A percentile compares a stretch with the other conserved stretches of the same genome.
Evolutionary conservation across 306 rosid species (phyloP).

Genomic region (Luffa aegyptiaca): DNA sequence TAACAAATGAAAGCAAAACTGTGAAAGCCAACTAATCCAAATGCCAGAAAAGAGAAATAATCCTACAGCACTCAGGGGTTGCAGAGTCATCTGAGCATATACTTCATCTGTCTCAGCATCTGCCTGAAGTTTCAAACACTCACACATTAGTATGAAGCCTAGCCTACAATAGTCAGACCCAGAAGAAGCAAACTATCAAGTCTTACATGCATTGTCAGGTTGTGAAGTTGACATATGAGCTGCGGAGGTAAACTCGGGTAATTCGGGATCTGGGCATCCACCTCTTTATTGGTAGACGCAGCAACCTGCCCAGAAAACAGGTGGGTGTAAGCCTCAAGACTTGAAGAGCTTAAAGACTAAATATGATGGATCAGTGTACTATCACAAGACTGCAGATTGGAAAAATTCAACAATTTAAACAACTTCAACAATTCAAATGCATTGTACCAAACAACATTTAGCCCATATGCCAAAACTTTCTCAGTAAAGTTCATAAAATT

Average conservation of each 20-base stretch:
- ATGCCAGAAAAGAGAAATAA: slow-evolving; percentile 2
- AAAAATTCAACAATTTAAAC: background rate
- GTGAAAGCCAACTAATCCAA: slow-evolving; percentile 7
- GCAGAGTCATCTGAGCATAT: slow-evolving; percentile 95
- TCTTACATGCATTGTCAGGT: slow-evolving; percentile 91
- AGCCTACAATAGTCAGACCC: background rate
- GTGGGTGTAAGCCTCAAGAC: background rate
- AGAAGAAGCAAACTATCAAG: slow-evolving; percentile 13
- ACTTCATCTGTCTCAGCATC: slow-evolving; percentile 91
- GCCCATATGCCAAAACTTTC: background rate
- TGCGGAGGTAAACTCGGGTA: slow-evolving; percentile 91
- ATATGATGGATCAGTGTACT: background rate
- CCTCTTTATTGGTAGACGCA: slow-evolving; percentile 93
- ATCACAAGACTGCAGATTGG: background rate
- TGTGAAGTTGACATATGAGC: slow-evolving; percentile 95
- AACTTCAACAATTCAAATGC: background rate
- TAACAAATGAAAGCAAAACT: slow-evolving; percentile 3
- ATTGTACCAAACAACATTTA: background rate
- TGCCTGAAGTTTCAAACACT: slow-evolving; percentile 50
- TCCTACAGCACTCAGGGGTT: slow-evolving; percentile 75
- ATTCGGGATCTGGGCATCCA: slow-evolving; percentile 76
- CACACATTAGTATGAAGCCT: slow-evolving; percentile 2
- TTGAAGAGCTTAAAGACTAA: background rate
- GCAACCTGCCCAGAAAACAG: slow-evolving; percentile 49
- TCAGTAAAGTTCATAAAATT: background rate